Percentiles rank a stretch among this genome's conserved stretches.
phyloP scores from a whole-genome alignment of 2,329 filamentous ascomycete genomes.

The Sordariomycetes sp. region DNA sequence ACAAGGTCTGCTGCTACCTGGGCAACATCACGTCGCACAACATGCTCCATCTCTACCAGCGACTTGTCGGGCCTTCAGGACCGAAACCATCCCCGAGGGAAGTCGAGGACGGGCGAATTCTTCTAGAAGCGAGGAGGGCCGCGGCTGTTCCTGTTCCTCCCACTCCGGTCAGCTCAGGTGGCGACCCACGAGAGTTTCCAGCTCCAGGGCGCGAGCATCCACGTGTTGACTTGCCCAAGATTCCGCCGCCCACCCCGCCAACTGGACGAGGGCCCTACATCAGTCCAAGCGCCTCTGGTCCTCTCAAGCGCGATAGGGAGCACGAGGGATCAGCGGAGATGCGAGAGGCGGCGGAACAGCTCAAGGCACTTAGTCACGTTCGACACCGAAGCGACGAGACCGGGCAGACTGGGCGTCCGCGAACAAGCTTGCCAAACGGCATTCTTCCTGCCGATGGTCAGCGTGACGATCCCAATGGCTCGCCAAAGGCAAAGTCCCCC shows the following conservation, averaged over 20 bases:
- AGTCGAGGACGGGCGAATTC: slow-evolving; percentile 46
- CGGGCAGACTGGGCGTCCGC: slow-evolving; percentile 14
- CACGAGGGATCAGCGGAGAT: slow-evolving; percentile 58
- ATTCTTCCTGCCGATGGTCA: slow-evolving; percentile 19
- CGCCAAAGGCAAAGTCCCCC: slow-evolving; percentile 14
- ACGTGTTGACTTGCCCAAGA: no score
- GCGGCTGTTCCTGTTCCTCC: slow-evolving; percentile 17
- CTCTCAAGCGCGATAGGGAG: slow-evolving; percentile 22
- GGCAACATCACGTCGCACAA: slow-evolving; percentile 60
- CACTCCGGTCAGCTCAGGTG: no score
- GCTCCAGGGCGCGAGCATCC: not conserved
- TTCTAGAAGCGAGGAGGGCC: slow-evolving; percentile 42
- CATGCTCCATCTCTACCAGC: slow-evolving; percentile 55
- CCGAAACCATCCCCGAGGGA: slow-evolving; percentile 39
- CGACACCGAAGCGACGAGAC: slow-evolving; percentile 42
- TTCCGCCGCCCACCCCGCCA: no score
- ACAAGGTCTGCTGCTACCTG: slow-evolving; percentile 57
- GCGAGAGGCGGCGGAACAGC: slow-evolving; percentile 58
- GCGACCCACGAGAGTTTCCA: no score
- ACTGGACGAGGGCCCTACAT: no score
- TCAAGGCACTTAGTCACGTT: slow-evolving; percentile 57
- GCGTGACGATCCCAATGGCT: not conserved
- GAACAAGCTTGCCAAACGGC: slow-evolving; percentile 29
- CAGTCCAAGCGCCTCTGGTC: not conserved
- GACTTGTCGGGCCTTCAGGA: slow-evolving; percentile 38